Base-by-base conservation (phyloP, 345 rosid species). In the Salix arbutifolia region DNA sequence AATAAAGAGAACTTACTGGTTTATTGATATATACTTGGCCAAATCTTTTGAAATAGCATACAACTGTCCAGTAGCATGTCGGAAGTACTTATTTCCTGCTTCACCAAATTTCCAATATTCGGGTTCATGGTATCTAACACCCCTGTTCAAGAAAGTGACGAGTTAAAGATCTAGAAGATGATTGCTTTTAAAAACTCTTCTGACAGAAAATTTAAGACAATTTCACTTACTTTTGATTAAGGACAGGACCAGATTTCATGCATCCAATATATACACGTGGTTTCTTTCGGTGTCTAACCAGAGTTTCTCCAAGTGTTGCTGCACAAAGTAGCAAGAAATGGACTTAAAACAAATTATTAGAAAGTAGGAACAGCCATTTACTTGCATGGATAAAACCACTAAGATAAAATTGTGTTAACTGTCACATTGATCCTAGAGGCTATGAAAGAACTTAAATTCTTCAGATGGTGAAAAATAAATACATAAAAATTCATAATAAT, bases 181-280 rank as follows among this genome's bases (percentile, higher is more conserved):
- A 46, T 46, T 46, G 14, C 52, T 46, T 46, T 46, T 46, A 0
- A 46, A 46, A 46, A 46, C 52, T 46, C 19, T 70, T 31, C 52
- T 46, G 52, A 14, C 52, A 46, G 52, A 46, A 46, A 46, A 46
- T 46, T 46, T 16, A 14, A 46, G 52, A 46, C 52, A 46, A 46
- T 46, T 52, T 67, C 69, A 73, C 94, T 90, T 90, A 95, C 99
- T 93, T 95, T 68, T 89, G 97, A 77, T 97, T 93, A 77, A 95
- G 98, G 77, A 95, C 99, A 2, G 94, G 97, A 77, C 99, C 97
- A 33, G 99, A 95, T 80, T 95, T 95, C 99, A 95, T 95, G 88
- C 99, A 95, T 48, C 99, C 99, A 62, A 91, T 90, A 69, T 95
- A 95, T 18, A 93, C 90, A 71, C 97, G 87, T 8, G 96, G 89